Conservation (phyloP, 176 grass and related monocot species). For the Musa beccarii region DNA sequence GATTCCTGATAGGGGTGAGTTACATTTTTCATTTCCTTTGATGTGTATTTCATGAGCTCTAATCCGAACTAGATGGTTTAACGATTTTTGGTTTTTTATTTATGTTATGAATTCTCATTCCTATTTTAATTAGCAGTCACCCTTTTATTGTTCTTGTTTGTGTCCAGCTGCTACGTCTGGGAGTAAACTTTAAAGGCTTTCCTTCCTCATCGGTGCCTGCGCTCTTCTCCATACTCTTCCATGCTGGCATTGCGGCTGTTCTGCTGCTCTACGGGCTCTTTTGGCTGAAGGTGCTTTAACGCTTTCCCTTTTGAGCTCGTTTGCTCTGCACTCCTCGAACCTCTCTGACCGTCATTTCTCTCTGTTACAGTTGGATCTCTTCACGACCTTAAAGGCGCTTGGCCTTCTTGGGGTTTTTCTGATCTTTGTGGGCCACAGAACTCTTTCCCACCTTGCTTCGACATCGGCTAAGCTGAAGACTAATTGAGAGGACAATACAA, state of each 20-base stretch:
- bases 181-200: constrained; percentile 88
- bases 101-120: neutral
- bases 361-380: constrained; percentile 78
- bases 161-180: constrained; percentile 51
- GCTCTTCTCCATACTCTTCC: constrained; percentile 61
- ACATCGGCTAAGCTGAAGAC: constrained; percentile 64
- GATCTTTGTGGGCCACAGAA: constrained; percentile 71
- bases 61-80: neutral
- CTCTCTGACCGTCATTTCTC: neutral
- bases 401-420: constrained; percentile 54
- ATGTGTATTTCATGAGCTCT: neutral
- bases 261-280: constrained; percentile 88
- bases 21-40: neutral
- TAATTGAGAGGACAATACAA: constrained; percentile 35
- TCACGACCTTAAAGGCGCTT: constrained; percentile 76
- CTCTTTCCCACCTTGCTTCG: constrained; percentile 54
- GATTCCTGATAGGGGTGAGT: constrained; percentile 81
- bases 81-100: neutral
- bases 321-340: neutral
- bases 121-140: neutral
- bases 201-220: constrained; percentile 50
- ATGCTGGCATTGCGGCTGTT: constrained; percentile 66
- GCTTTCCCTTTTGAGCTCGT: neutral
- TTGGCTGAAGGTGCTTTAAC: constrained; percentile 65
- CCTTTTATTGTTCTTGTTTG: neutral